These are phyloP conservation scores for Hypoxylon trugodes DNA, from an alignment of 495 filamentous ascomycete species.

Conservation along the genomic window DNA sequence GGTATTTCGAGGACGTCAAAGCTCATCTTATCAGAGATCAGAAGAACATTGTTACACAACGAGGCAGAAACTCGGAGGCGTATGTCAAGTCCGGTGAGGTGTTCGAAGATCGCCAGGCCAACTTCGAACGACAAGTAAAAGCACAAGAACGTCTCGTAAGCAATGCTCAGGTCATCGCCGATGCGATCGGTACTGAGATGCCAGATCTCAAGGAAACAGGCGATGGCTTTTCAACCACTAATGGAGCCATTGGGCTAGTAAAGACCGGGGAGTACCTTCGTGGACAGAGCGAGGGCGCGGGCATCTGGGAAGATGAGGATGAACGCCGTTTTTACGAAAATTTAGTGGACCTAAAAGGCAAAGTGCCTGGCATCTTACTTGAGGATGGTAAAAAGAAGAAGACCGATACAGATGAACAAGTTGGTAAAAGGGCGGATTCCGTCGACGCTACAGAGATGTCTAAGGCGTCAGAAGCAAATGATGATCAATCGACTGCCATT, in stretches of 20 bases:
- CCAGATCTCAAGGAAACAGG: conserved; percentile 88
- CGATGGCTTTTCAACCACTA: conserved; percentile 65
- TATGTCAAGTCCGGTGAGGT: conserved; percentile 99
- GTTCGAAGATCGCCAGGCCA: conserved; percentile 96
- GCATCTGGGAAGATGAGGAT: conserved; percentile 99
- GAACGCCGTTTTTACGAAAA: conserved; percentile 98
- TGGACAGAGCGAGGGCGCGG: conserved; percentile 88
- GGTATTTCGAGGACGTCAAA: conserved; percentile 95
- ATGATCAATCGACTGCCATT: conserved; percentile 92
- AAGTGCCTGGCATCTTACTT: conserved; percentile 90
- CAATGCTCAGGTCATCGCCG: conserved; percentile 91
- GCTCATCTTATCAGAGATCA: conserved; percentile 88
- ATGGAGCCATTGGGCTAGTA: conserved; percentile 88
- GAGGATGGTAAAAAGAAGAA: conserved; percentile 98
- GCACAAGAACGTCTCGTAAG: conserved; percentile 87
- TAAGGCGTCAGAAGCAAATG: conserved; percentile 59
- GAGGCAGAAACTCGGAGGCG: conserved; percentile 93
- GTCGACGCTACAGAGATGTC: conserved; percentile 60
- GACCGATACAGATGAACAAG: conserved; percentile 69
- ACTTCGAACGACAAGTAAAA: conserved; percentile 92
- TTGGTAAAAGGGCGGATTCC: conserved; percentile 64
- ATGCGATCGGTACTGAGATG: conserved; percentile 92
- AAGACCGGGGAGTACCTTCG: conserved; percentile 93
- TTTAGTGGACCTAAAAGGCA: conserved; percentile 91
- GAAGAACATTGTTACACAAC: conserved; percentile 81